These are phyloP conservation scores for Leishmania mexicana DNA, from an alignment of 208 protist species.

Conservation along the genomic window DNA sequence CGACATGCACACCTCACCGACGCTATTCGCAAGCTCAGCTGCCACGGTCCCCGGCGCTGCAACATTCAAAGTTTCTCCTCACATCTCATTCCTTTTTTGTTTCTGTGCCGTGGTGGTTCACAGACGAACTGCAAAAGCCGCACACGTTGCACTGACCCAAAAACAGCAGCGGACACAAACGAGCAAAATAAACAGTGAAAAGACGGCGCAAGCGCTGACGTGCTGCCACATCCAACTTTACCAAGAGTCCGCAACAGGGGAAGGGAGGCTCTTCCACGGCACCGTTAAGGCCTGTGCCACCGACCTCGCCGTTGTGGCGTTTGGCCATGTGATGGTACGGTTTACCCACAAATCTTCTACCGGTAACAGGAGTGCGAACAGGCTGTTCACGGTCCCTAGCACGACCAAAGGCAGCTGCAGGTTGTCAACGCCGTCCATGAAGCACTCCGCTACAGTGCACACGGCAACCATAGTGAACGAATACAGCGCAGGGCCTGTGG, in stretches of 20 bases:
- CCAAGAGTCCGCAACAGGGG: not conserved
- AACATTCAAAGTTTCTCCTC: not conserved
- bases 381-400: slow-evolving; percentile 61
- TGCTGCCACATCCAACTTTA: not conserved
- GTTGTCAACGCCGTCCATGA: slow-evolving; percentile 91
- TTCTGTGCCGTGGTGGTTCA: not conserved
- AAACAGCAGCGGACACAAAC: not conserved
- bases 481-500: slow-evolving; percentile 45
- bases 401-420: slow-evolving; percentile 88
- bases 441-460: slow-evolving; percentile 83
- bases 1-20: not conserved
- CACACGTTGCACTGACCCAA: not conserved
- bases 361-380: slow-evolving; percentile 65
- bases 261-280: slow-evolving; percentile 39
- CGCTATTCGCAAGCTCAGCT: not conserved
- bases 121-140: not conserved
- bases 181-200: not conserved
- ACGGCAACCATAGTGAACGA: slow-evolving; percentile 72
- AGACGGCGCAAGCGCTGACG: not conserved
- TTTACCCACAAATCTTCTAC: slow-evolving; percentile 54
- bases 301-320: slow-evolving; percentile 51
- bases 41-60: not conserved
- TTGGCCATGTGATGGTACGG: slow-evolving; percentile 41
- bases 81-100: not conserved
- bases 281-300: slow-evolving; percentile 48